Base-by-base conservation (phyloP, 2,329 filamentous ascomycete species). In the Akanthomyces lecanii region DNA sequence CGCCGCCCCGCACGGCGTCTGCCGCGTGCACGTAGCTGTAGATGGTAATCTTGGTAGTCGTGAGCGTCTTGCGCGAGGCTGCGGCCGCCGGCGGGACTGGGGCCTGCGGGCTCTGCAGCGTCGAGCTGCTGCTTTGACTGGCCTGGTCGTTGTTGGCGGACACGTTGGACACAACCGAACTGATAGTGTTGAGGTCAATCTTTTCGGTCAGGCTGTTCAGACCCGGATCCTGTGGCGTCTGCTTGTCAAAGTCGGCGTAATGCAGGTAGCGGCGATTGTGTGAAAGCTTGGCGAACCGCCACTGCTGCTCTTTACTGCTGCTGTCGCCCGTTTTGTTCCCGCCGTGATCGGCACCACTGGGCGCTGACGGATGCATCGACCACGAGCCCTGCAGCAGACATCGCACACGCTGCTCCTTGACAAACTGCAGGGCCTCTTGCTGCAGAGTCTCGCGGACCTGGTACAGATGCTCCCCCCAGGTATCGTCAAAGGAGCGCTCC, bases 341-440 rank as follows among this genome's bases (percentile, higher is more conserved):
- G 67, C 64, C 73, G 66, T 63, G 73, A 68, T 61, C 71, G 72
- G 54, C 70, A 69, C 55, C 42, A 69, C 51, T 42, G 5, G 65
- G 68, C 61, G 78, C 73, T 12, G 76, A 71, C 5, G 82, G 75
- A 75, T 82, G 76, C 73, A 78, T 74, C 77, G 98, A 99, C 95
- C 95, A 99, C 11, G 90, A 88, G 7, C 95, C 95, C 68, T 91
- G 85, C 4, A 98, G 83, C 45, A 99, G 80, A 72, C 93, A 97
- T 61, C 95, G 85, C 65, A 98, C 90, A 44, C 95, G 87, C 75
- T 99, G 95, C 77, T 99, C 95, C 76, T 97, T 97, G 76, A 98
- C 91, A 71, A 99, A 99, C 71, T 97, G 91, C 61, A 97, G 78
- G 12, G 94, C 92, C 75, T 99, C 95, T 70, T 94, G 88, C 68